Evolutionary conservation across 768 basidiomycete species (phyloP).

Genomic region (Pleurotus platypus): DNA sequence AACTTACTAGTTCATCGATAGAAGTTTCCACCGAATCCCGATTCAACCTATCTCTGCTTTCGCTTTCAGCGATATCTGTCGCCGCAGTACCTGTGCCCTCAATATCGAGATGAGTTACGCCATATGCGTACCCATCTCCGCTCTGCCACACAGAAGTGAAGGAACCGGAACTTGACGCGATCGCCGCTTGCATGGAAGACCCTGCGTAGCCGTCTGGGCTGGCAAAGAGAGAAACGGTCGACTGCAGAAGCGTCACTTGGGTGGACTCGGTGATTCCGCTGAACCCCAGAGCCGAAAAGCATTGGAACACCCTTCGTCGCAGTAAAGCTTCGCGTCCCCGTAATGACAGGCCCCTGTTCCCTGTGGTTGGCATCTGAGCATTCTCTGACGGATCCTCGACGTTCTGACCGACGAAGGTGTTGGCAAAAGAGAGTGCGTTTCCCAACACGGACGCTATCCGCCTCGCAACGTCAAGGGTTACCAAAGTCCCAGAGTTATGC

Average conservation of each 20-base stretch:
- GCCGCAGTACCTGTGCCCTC: conserved; percentile 37
- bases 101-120: conserved; percentile 70
- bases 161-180: conserved; percentile 78
- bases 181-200: conserved; percentile 87
- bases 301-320: conserved; percentile 83
- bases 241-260: conserved; percentile 79
- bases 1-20: conserved; percentile 71
- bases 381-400: conserved; percentile 58
- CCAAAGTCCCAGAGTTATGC: conserved; percentile 69
- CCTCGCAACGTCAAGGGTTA: conserved; percentile 88
- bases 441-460: conserved; percentile 82
- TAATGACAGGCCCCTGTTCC: conserved; percentile 49
- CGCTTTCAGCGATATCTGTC: conserved; percentile 27
- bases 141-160: conserved; percentile 87
- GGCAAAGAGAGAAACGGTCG: conserved; percentile 77
- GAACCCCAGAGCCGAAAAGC: conserved; percentile 80
- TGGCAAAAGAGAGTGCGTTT: conserved; percentile 88
- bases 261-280: conserved; percentile 77
- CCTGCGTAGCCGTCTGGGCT: conserved; percentile 82
- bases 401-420: conserved; percentile 72
- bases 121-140: conserved; percentile 88
- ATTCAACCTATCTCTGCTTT: conserved; percentile 53
- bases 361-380: conserved; percentile 25
- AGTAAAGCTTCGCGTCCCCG: conserved; percentile 81
- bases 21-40: conserved; percentile 78